A percentile compares a stretch with the other conserved stretches of the same genome.
These are phyloP conservation scores for Aquilaria agallochum DNA, from an alignment of 441 rosid species.

Conservation along the genomic window DNA sequence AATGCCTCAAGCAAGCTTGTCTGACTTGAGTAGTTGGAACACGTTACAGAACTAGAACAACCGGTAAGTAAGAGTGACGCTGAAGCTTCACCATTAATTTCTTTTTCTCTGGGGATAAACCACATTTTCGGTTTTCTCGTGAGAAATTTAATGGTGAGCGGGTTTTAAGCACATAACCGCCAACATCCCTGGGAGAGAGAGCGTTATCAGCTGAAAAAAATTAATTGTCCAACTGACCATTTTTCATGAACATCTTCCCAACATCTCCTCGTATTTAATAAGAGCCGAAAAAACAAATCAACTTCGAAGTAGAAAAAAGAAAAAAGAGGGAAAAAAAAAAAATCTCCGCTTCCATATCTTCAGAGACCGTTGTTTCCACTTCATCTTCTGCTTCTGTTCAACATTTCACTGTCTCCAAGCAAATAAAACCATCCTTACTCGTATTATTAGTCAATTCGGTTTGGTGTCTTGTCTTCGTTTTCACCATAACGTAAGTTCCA, in stretches of 20 bases:
- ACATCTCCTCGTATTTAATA: background rate
- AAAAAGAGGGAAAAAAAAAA: background rate
- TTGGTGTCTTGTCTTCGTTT: slow-evolving; percentile 37
- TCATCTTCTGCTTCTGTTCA: background rate
- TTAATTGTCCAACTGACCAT: slow-evolving; percentile 6
- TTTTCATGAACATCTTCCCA: slow-evolving; percentile 10
- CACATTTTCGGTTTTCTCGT: slow-evolving; percentile 3
- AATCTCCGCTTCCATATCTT: background rate
- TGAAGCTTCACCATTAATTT: no score
- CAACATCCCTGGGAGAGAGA: slow-evolving; percentile 1
- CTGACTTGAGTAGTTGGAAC: no score
- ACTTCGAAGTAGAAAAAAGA: no score
- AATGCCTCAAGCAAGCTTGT: no score
- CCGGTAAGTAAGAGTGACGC: no score
- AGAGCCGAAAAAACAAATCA: background rate
- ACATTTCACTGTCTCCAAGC: background rate
- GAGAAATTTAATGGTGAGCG: slow-evolving; percentile 4
- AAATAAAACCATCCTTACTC: background rate
- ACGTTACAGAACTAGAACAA: no score
- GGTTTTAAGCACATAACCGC: slow-evolving; percentile 1
- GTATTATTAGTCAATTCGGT: slow-evolving; percentile 11
- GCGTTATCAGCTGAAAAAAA: background rate
- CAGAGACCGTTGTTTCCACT: slow-evolving; percentile 1
- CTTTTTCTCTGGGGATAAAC: background rate
- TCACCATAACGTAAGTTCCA: slow-evolving; percentile 29